Conservation (phyloP, 2,329 filamentous ascomycete species). For the Scolecobasidium constrictum region DNA sequence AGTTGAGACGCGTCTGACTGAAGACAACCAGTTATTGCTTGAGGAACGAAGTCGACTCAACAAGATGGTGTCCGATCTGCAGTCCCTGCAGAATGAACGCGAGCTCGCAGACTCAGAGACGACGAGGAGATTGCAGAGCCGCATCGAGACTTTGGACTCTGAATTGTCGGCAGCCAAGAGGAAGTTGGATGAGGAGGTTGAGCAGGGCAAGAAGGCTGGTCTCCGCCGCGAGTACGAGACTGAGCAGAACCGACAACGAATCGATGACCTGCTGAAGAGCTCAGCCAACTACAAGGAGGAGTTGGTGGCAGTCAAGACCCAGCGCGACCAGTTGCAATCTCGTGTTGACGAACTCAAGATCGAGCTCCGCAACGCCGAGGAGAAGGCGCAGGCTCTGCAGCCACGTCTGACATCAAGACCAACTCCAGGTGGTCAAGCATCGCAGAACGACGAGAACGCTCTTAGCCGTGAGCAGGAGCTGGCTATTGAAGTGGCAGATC, state of each 20-base stretch:
- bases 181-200: conserved; percentile 70
- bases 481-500: conserved; percentile 69
- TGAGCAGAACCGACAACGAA: conserved; percentile 77
- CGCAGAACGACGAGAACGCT: conserved; percentile 36
- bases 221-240: conserved; percentile 84
- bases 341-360: conserved; percentile 82
- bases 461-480: conserved; percentile 67
- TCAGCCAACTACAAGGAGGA: conserved; percentile 77
- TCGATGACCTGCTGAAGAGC: conserved; percentile 79
- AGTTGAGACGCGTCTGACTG: conserved; percentile 76
- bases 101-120: conserved; percentile 75
- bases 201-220: conserved; percentile 73
- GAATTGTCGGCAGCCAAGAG: conserved; percentile 71
- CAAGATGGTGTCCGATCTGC: conserved; percentile 69
- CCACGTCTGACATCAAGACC: conserved; percentile 58
- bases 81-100: conserved; percentile 84
- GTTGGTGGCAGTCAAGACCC: conserved; percentile 74
- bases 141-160: conserved; percentile 66
- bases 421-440: conserved; percentile 28
- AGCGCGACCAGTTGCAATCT: conserved; percentile 76
- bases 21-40: conserved; percentile 75
- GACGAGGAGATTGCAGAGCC: conserved; percentile 66
- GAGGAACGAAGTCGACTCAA: conserved; percentile 81
- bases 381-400: conserved; percentile 71
- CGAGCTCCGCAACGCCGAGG: conserved; percentile 80